Evolutionary conservation across 805 yeast genomes (phyloP), one percentile per base, ranked within the genome.

Genomic region (Metschnikowia lunata): DNA sequence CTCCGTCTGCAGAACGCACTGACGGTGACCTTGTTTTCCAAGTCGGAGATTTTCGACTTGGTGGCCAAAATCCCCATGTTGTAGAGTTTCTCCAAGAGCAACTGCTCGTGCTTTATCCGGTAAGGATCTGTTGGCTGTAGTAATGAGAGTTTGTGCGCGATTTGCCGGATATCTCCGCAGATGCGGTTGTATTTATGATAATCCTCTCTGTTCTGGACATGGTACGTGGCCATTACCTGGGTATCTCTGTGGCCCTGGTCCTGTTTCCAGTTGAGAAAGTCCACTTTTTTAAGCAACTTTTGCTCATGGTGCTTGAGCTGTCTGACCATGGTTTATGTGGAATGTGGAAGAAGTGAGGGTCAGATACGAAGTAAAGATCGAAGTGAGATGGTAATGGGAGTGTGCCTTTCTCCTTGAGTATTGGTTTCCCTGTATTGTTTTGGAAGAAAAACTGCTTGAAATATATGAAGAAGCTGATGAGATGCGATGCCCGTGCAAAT

Each of bases 201-300:
- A 63, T 93, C 99, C 63, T 89, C 97, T 63, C 99, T 79, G 62
- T 90, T 86, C 62, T 89, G 96, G 37, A 93, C 78, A 62, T 91
- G 97, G 65, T 90, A 93, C 42, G 87, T 84, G 56, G 95, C 78
- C 96, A 93, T 93, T 30, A 93, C 96, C 64, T 87, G 91, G n/a
- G 95, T 83, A 56, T 91, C 99, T 55, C 99, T 74, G 64, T 93
- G 99, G 28, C 91, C 88, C 44, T 85, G 83, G 63, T 93, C 99
- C 58, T 88, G 95, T 64, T 93, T 93, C 97, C 98, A 93, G 64
- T 93, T 95, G 40, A 88, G 85, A 70, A 93, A 88, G 62, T 93
- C 97, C 42, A 93, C 98, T 66, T 93, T 93, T 72, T 86, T 89
- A 58, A 93, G 78, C 58, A 93, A 80, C 68, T 89, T 90, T 75